Conservation (phyloP, 169 alveolate species). For the Cryptosporidium sp. region DNA sequence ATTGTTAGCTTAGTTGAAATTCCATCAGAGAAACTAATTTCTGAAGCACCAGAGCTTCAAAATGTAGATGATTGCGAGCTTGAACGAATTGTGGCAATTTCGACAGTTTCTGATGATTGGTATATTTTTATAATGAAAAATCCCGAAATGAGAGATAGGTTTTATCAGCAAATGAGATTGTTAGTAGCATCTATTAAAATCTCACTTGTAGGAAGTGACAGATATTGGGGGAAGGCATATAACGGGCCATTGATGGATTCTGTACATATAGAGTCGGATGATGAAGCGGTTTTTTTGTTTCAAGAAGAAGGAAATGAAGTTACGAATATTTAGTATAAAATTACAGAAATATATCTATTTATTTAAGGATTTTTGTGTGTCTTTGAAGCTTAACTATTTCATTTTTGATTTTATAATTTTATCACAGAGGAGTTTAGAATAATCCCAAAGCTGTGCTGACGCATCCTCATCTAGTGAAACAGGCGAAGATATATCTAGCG, state of each 20-base stretch:
- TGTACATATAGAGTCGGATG: conserved; percentile 57
- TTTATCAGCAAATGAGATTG: conserved; percentile 64
- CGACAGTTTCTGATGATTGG: conserved; percentile 74
- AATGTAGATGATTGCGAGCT: conserved; percentile 60
- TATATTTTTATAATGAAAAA: conserved; percentile 66
- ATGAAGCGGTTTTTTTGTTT: conserved; percentile 37
- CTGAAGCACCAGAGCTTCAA: conserved; percentile 63
- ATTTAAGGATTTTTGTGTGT: background rate
- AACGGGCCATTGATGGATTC: conserved; percentile 44
- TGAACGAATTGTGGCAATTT: conserved; percentile 55
- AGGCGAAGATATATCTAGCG: conserved; percentile 64
- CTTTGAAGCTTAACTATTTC: background rate
- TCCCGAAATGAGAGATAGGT: conserved; percentile 67
- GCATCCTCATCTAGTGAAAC: conserved; percentile 32
- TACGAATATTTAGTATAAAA: background rate
- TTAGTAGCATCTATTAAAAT: conserved; percentile 65
- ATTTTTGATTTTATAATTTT: background rate
- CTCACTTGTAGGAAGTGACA: conserved; percentile 55
- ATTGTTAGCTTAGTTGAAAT: conserved; percentile 46
- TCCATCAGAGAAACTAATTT: conserved; percentile 40
- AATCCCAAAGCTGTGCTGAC: conserved; percentile 54
- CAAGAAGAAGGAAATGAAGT: conserved; percentile 64
- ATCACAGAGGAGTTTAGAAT: conserved; percentile 30
- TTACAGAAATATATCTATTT: background rate
- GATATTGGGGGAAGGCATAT: conserved; percentile 65